These are phyloP conservation scores for Fusarium sp. DNA, from an alignment of 2,329 filamentous ascomycete genomes.

Conservation along the genomic window DNA sequence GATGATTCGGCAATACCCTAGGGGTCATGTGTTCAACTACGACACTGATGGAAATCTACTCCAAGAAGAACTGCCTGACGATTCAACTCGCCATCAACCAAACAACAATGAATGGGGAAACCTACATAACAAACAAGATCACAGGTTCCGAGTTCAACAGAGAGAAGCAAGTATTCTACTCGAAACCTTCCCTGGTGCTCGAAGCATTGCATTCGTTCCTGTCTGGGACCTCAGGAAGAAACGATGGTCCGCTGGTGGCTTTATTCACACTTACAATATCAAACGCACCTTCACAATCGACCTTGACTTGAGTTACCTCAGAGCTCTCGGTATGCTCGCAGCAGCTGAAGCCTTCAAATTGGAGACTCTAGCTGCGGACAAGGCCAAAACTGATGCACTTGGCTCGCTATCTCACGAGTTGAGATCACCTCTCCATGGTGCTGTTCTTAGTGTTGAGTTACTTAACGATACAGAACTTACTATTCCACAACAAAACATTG, in stretches of 20 bases:
- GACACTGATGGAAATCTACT: conserved; percentile 50
- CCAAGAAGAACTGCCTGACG: conserved; percentile 43
- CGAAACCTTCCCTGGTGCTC: conserved; percentile 52
- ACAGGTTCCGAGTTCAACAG: conserved; percentile 13
- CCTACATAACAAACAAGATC: not conserved
- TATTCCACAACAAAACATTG: conserved; percentile 56
- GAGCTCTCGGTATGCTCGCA: conserved; percentile 62
- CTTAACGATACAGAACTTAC: conserved; percentile 61
- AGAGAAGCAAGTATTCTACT: conserved; percentile 42
- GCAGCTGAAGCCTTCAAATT: conserved; percentile 65
- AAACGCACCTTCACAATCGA: conserved; percentile 55
- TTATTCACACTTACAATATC: conserved; percentile 57
- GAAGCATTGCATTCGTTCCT: conserved; percentile 58
- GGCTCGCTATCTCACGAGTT: conserved; percentile 70
- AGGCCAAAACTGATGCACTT: conserved; percentile 66
- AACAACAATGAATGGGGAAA: not conserved
- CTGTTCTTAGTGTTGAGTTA: conserved; percentile 63
- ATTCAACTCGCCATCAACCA: not conserved
- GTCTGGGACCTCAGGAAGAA: conserved; percentile 58
- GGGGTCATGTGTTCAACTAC: conserved; percentile 58
- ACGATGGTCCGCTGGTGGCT: conserved; percentile 59
- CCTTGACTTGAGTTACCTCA: conserved; percentile 61
- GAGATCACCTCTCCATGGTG: conserved; percentile 68
- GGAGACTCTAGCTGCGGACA: conserved; percentile 49
- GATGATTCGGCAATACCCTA: conserved; percentile 55